These are phyloP conservation scores for Periconia sp. DNA, from an alignment of 2,329 filamentous ascomycete genomes.

Conservation along the genomic window DNA sequence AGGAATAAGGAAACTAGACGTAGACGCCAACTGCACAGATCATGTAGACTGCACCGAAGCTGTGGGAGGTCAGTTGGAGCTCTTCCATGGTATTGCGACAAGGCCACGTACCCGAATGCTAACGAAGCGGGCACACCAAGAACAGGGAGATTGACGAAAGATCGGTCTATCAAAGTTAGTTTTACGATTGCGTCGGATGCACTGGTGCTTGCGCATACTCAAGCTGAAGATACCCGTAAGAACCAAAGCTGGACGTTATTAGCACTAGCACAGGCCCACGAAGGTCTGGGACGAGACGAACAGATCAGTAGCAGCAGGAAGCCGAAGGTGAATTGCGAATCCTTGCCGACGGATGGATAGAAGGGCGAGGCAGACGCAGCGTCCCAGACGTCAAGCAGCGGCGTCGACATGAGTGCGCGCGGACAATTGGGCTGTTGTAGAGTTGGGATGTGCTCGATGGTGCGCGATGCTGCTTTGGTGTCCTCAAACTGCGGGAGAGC, in stretches of 20 bases:
- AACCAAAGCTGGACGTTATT: constrained; percentile 59
- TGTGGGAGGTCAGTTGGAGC: constrained; percentile 48
- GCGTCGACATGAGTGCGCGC: constrained; percentile 46
- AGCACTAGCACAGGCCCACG: constrained; percentile 33
- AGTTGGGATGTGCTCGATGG: constrained; percentile 9
- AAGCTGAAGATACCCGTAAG: constrained; percentile 82
- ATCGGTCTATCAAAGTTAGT: constrained; percentile 68
- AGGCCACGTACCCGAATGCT: constrained; percentile 77
- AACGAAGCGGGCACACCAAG: constrained; percentile 87
- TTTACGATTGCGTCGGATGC: background rate
- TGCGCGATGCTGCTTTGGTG: constrained; percentile 28
- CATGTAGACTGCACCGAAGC: constrained; percentile 95
- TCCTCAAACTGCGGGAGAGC: constrained; percentile 21
- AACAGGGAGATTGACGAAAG: constrained; percentile 74
- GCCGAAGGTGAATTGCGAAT: constrained; percentile 81
- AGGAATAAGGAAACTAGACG: constrained; percentile 66
- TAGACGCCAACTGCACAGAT: constrained; percentile 99
- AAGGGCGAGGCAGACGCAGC: constrained; percentile 88
- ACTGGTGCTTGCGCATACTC: constrained; percentile 64
- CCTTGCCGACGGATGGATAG: constrained; percentile 78
- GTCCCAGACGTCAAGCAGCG: constrained; percentile 87
- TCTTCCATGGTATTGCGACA: background rate
- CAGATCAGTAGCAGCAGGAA: constrained; percentile 76
- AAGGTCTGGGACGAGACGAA: constrained; percentile 29
- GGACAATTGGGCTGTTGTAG: constrained; percentile 20